Conservation (phyloP, 805 yeast genomes). For the Suhomyces sp. region DNA sequence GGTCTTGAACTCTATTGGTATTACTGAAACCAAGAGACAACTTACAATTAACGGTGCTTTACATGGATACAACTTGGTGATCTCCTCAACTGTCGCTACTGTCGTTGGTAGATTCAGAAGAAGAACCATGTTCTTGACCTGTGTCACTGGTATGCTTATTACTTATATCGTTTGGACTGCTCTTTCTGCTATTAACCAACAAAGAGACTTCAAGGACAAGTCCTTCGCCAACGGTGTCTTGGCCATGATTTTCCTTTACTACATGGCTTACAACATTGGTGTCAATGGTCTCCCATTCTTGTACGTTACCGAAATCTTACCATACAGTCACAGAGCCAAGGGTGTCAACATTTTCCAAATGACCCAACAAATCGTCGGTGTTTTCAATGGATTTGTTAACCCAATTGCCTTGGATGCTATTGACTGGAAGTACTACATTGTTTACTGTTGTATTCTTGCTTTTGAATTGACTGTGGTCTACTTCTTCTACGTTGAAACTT, state of each 20-base stretch:
- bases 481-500: slow-evolving; percentile 42
- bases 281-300: slow-evolving; percentile 46
- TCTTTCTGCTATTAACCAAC: slow-evolving; percentile 45
- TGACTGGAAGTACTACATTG: slow-evolving; percentile 46
- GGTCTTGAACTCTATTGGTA: slow-evolving; percentile 54
- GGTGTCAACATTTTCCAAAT: slow-evolving; percentile 34
- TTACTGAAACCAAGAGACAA: slow-evolving; percentile 45
- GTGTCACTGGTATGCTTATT: slow-evolving; percentile 36
- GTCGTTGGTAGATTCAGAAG: slow-evolving; percentile 28
- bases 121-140: slow-evolving; percentile 35
- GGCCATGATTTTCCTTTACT: slow-evolving; percentile 52
- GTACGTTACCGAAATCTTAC: slow-evolving; percentile 45
- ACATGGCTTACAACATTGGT: slow-evolving; percentile 42
- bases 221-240: slow-evolving; percentile 45
- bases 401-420: slow-evolving; percentile 41
- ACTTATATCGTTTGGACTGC: slow-evolving; percentile 44
- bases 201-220: slow-evolving; percentile 41
- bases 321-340: slow-evolving; percentile 41
- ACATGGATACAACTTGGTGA: slow-evolving; percentile 45
- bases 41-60: slow-evolving; percentile 52
- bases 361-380: slow-evolving; percentile 17
- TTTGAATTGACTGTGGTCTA: slow-evolving; percentile 28
- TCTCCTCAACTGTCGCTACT: slow-evolving; percentile 22
- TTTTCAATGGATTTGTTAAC: slow-evolving; percentile 25
- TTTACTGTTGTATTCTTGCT: slow-evolving; percentile 31